These are phyloP conservation scores for Pholiota conissans DNA, from an alignment of 768 basidiomycete genomes.

Conservation along the genomic window DNA sequence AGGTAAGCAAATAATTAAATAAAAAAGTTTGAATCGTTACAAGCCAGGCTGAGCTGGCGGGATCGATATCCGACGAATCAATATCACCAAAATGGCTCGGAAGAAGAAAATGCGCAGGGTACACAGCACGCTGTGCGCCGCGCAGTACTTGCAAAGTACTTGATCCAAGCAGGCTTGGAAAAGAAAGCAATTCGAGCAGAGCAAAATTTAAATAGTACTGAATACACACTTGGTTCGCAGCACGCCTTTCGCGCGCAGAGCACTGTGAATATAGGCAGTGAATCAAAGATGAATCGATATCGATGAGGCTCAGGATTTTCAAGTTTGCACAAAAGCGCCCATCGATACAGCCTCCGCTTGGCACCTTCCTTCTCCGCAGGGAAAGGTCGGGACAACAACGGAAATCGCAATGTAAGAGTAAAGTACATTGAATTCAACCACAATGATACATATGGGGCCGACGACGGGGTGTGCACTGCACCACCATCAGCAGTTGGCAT, in stretches of 20 bases:
- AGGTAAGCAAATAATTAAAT: background rate
- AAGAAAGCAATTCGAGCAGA: background rate
- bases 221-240: too few relatives aligned
- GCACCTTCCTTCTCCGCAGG: background rate
- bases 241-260: too few relatives aligned
- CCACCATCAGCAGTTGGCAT: background rate
- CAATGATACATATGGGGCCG: too few relatives aligned
- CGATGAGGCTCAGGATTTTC: too few relatives aligned
- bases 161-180: background rate
- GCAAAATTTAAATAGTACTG: background rate
- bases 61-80: too few relatives aligned
- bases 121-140: background rate
- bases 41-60: too few relatives aligned
- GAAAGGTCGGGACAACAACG: background rate
- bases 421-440: too few relatives aligned
- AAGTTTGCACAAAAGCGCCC: too few relatives aligned
- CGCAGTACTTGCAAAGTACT: background rate
- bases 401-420: background rate
- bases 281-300: too few relatives aligned
- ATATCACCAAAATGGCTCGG: background rate
- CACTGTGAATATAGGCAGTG: too few relatives aligned
- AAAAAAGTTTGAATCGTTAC: too few relatives aligned
- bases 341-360: too few relatives aligned
- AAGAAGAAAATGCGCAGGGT: background rate
- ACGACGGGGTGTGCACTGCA: background rate